Conservation (phyloP, 768 basidiomycete genomes). For the Psilocybe azurescens region DNA sequence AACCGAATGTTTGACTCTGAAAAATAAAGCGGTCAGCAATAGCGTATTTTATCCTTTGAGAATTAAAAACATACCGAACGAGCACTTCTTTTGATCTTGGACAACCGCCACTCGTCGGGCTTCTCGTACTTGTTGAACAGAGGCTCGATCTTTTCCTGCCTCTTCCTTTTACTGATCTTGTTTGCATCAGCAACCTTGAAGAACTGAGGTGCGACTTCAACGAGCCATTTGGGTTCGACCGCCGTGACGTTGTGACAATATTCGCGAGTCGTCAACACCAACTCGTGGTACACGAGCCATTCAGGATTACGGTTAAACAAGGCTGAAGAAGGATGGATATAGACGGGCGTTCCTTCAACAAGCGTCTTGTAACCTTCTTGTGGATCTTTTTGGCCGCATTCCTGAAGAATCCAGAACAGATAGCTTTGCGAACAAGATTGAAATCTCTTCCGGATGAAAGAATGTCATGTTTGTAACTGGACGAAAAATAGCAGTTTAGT, state of each 20-base stretch:
- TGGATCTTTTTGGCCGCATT: constrained; percentile 97
- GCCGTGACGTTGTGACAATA: constrained; percentile 94
- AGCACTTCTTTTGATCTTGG: constrained; percentile 90
- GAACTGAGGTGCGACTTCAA: constrained; percentile 97
- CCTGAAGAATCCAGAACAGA: constrained; percentile 97
- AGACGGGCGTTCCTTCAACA: constrained; percentile 97
- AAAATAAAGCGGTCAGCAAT: constrained; percentile 23
- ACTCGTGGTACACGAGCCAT: constrained; percentile 95
- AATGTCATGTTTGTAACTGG: constrained; percentile 96
- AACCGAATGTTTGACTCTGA: constrained; percentile 93
- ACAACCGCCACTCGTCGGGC: constrained; percentile 92
- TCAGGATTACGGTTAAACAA: constrained; percentile 97
- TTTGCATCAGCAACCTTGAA: constrained; percentile 98
- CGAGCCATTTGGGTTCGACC: constrained; percentile 97
- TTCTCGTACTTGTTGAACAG: constrained; percentile 96
- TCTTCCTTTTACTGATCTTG: constrained; percentile 97
- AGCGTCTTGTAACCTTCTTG: constrained; percentile 99
- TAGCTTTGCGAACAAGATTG: constrained; percentile 92
- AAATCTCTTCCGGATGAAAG: constrained; percentile 91
- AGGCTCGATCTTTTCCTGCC: constrained; percentile 96
- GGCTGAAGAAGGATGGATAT: constrained; percentile 96
- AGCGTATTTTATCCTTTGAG: neutral
- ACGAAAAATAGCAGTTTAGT: constrained; percentile 17
- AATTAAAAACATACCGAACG: constrained; percentile 61
- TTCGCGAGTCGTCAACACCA: constrained; percentile 95